These are phyloP conservation scores for Logfia minima DNA, from an alignment of 129 eudicot genomes.

Conservation along the genomic window DNA sequence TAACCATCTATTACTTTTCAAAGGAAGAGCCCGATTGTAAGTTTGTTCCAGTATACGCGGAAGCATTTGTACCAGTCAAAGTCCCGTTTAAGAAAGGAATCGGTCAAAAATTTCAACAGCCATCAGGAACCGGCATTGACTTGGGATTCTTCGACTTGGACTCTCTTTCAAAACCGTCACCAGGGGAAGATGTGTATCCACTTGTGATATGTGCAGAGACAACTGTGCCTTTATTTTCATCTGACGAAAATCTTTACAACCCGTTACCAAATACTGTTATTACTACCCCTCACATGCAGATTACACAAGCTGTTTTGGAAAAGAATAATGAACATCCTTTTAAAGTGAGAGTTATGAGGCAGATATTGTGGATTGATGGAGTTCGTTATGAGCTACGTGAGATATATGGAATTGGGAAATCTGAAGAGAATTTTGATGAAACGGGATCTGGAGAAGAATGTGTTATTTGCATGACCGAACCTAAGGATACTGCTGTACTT, in stretches of 20 bases:
- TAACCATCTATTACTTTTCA: conserved; percentile 80
- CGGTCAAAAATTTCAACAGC: conserved; percentile 66
- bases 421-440: conserved; percentile 51
- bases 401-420: conserved; percentile 72
- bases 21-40: conserved; percentile 59
- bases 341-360: conserved; percentile 63
- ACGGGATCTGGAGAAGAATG: conserved; percentile 75
- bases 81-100: conserved; percentile 66
- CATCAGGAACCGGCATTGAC: conserved; percentile 81
- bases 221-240: conserved; percentile 30
- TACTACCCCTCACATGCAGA: conserved; percentile 64
- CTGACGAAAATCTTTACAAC: conserved; percentile 30
- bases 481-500: conserved; percentile 86
- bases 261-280: conserved; percentile 32
- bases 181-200: conserved; percentile 63
- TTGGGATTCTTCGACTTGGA: conserved; percentile 61
- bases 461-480: conserved; percentile 94
- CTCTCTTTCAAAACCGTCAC: conserved; percentile 63
- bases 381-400: conserved; percentile 87
- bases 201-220: conserved; percentile 84
- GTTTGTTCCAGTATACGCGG: conserved; percentile 56
- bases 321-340: conserved; percentile 49
- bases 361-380: conserved; percentile 80
- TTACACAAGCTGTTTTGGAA: conserved; percentile 77
- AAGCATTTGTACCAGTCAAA: conserved; percentile 60